A percentile compares a stretch with the other conserved stretches of the same genome.
These are phyloP conservation scores for Aphanocladium album DNA, from an alignment of 2,329 filamentous ascomycete species.

Conservation along the genomic window DNA sequence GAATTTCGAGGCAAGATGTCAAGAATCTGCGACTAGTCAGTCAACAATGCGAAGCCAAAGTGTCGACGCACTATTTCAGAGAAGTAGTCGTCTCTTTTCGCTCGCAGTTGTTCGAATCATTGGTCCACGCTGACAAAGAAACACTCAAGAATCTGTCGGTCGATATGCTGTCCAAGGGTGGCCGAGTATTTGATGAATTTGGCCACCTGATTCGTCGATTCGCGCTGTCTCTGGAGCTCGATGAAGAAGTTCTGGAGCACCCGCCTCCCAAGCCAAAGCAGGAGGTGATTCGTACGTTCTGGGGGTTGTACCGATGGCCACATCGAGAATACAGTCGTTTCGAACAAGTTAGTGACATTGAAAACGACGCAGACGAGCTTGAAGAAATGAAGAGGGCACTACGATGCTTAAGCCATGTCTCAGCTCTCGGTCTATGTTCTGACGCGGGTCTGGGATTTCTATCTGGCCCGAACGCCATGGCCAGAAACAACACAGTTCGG, in stretches of 20 bases:
- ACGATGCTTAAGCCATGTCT: slow-evolving; percentile 47
- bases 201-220: slow-evolving; percentile 57
- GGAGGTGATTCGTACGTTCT: slow-evolving; percentile 51
- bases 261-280: slow-evolving; percentile 54
- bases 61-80: slow-evolving; percentile 54
- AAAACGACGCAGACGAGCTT: slow-evolving; percentile 59
- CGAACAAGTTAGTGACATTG: slow-evolving; percentile 53
- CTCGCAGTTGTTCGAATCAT: slow-evolving; percentile 52
- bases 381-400: slow-evolving; percentile 58
- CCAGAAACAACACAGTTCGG: slow-evolving; percentile 35
- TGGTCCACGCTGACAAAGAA: slow-evolving; percentile 20
- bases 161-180: slow-evolving; percentile 40
- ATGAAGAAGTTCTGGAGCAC: slow-evolving; percentile 43
- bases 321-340: slow-evolving; percentile 54
- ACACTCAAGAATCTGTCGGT: slow-evolving; percentile 21
- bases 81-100: slow-evolving; percentile 63
- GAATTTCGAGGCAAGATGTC: slow-evolving; percentile 54
- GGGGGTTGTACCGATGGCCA: slow-evolving; percentile 63
- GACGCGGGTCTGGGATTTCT: slow-evolving; percentile 66
- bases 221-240: slow-evolving; percentile 65
- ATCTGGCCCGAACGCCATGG: slow-evolving; percentile 53
- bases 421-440: slow-evolving; percentile 61
- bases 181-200: slow-evolving; percentile 58
- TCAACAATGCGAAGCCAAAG: slow-evolving; percentile 50
- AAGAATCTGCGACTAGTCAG: slow-evolving; percentile 58